Percentiles rank a stretch among this genome's conserved stretches.
These are phyloP conservation scores for Tolypocladium ophioglossoides DNA, from an alignment of 2,329 filamentous ascomycete genomes.

Conservation along the genomic window DNA sequence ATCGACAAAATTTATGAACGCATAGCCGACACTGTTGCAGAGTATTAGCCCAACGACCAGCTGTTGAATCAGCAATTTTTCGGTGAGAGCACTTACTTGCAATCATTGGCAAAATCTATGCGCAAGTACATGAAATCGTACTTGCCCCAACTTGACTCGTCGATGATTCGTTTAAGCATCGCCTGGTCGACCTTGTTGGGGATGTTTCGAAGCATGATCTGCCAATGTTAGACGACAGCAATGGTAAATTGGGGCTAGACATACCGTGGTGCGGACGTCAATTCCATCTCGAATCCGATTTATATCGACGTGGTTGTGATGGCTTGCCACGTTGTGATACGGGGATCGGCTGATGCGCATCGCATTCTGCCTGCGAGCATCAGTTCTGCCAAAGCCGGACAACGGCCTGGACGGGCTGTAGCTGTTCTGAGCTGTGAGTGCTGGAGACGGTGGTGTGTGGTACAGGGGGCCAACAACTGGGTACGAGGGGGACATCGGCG, in stretches of 20 bases:
- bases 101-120: constrained; percentile 77
- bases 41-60: not conserved
- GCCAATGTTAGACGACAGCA: constrained; percentile 4
- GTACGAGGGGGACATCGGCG: constrained; percentile 18
- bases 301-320: constrained; percentile 54
- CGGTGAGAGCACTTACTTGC: constrained; percentile 51
- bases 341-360: constrained; percentile 33
- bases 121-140: constrained; percentile 95
- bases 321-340: constrained; percentile 36
- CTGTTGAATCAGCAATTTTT: constrained; percentile 1
- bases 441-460: constrained; percentile 22
- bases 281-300: constrained; percentile 51
- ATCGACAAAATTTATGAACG: constrained; percentile 90
- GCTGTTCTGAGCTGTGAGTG: constrained; percentile 23
- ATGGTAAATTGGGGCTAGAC: constrained; percentile 13
- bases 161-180: constrained; percentile 69
- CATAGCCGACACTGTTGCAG: constrained; percentile 71
- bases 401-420: constrained; percentile 28
- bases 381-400: constrained; percentile 21
- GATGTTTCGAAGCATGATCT: constrained; percentile 94
- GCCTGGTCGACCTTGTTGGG: constrained; percentile 78
- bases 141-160: constrained; percentile 66
- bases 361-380: constrained; percentile 38
- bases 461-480: constrained; percentile 18
- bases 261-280: constrained; percentile 66